Evolutionary conservation across 2,329 filamentous ascomycete genomes (phyloP), one percentile per base, ranked within the genome.

Genomic region (Alternaria panax): DNA sequence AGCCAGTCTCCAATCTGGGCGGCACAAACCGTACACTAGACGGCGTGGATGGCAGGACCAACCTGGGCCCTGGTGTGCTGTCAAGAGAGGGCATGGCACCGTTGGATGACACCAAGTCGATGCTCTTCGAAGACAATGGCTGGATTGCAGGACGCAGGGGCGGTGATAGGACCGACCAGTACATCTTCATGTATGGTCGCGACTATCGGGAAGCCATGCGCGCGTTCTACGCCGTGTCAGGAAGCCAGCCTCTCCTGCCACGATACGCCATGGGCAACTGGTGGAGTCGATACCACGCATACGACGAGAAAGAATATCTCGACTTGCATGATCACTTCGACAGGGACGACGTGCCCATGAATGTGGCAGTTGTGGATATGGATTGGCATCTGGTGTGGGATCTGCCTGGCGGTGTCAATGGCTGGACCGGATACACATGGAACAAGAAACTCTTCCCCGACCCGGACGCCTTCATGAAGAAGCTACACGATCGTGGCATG

Each of bases 351-450:
- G 81, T 89, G 7, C 87, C 87, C 0, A 75, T 89, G 36, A 85
- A 82, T 5, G 85, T 88, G 6, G 86, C 83, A 2, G 86, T 89
- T 0, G 73, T 89, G 4, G 87, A 90, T 67, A 89, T 89, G 87
- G 87, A 89, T 70, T 89, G 87, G 87, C 87, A 89, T 73, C 71
- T 83, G 42, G 85, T 88, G 1, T 63, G 66, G 62, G 70, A 81
- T 72, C 11, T 70, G 27, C 72, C 64, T 18, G 62, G 67, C 11
- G 71, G 71, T 7, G 61, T 69, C 20, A 80, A 81, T n/a, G 85
- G 85, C 18, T 87, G 84, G 83, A 87, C 85, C 0, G 87, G 87
- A 1, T 89, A 89, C 65, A 87, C 84, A 1, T 89, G 87, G 87
- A 84, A 89, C 67, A 82, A 80, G 54, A 73, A 84, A 25, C 75